Evolutionary conservation across 306 rosid genomes (phyloP).

Genomic region (Pyrus communis): DNA sequence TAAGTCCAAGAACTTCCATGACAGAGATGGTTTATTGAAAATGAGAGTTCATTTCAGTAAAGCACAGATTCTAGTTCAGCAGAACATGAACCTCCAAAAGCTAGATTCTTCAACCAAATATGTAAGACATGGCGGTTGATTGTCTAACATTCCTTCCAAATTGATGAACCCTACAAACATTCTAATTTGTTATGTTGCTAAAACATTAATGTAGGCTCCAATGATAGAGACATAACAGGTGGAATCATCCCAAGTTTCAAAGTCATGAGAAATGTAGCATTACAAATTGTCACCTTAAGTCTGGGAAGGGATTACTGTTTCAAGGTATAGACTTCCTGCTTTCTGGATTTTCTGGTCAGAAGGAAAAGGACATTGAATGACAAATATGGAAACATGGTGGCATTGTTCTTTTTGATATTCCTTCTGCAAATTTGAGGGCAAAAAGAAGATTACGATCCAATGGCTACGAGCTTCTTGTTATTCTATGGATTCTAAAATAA

Average conservation of each 20-base stretch:
- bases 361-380: constrained; percentile 48
- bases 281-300: constrained; percentile 23
- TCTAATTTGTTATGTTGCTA: background rate
- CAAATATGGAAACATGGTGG: constrained; percentile 70
- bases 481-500: constrained; percentile 39
- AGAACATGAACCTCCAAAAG: constrained; percentile 31
- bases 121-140: constrained; percentile 18
- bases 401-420: constrained; percentile 59
- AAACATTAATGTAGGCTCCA: constrained; percentile 42
- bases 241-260: constrained; percentile 22
- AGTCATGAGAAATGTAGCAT: constrained; percentile 23
- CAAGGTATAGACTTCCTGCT: constrained; percentile 69
- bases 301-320: constrained; percentile 42
- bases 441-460: constrained; percentile 35
- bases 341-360: constrained; percentile 68
- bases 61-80: constrained; percentile 36
- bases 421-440: constrained; percentile 43
- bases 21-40: constrained; percentile 26
- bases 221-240: constrained; percentile 28
- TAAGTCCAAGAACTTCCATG: constrained; percentile 18
- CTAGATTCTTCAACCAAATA: constrained; percentile 29
- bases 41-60: constrained; percentile 61
- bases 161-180: background rate
- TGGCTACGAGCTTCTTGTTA: constrained; percentile 42
- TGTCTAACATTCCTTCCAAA: background rate